These are phyloP conservation scores for Botrytis sinoallii DNA, from an alignment of 2,329 filamentous ascomycete genomes.

Conservation along the genomic window DNA sequence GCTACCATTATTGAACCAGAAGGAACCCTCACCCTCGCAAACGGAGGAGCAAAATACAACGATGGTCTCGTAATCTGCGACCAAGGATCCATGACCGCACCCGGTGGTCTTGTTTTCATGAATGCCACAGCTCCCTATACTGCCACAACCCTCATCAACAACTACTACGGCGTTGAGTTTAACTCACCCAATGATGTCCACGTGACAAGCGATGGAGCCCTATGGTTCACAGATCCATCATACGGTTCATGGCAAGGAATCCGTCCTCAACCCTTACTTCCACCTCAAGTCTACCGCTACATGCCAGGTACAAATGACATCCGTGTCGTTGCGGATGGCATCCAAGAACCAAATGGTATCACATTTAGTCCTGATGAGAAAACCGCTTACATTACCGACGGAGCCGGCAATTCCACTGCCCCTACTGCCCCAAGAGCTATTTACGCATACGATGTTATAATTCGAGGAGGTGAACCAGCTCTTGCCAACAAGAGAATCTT, in stretches of 20 bases:
- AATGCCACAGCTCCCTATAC: slow-evolving; percentile 23
- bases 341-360: slow-evolving; percentile 54
- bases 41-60: slow-evolving; percentile 25
- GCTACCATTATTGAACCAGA: slow-evolving; percentile 15
- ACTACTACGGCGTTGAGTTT: slow-evolving; percentile 56
- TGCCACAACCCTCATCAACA: slow-evolving; percentile 50
- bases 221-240: slow-evolving; percentile 61
- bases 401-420: slow-evolving; percentile 39
- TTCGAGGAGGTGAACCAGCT: slow-evolving; percentile 14
- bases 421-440: slow-evolving; percentile 40
- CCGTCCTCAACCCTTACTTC: slow-evolving; percentile 50
- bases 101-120: slow-evolving; percentile 24
- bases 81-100: slow-evolving; percentile 24
- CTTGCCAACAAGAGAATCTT: slow-evolving; percentile 42
- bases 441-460: slow-evolving; percentile 30
- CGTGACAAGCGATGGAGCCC: slow-evolving; percentile 50
- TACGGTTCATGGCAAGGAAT: slow-evolving; percentile 60
- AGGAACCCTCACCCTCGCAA: slow-evolving; percentile 22
- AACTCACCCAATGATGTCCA: slow-evolving; percentile 58
- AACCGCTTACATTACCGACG: slow-evolving; percentile 53
- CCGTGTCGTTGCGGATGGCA: slow-evolving; percentile 54
- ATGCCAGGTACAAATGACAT: slow-evolving; percentile 50
- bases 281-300: slow-evolving; percentile 57
- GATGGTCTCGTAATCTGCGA: slow-evolving; percentile 25
- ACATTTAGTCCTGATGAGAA: slow-evolving; percentile 53